Base-by-base conservation (phyloP, 495 filamentous ascomycete genomes). In the Penicillium fimorum region DNA sequence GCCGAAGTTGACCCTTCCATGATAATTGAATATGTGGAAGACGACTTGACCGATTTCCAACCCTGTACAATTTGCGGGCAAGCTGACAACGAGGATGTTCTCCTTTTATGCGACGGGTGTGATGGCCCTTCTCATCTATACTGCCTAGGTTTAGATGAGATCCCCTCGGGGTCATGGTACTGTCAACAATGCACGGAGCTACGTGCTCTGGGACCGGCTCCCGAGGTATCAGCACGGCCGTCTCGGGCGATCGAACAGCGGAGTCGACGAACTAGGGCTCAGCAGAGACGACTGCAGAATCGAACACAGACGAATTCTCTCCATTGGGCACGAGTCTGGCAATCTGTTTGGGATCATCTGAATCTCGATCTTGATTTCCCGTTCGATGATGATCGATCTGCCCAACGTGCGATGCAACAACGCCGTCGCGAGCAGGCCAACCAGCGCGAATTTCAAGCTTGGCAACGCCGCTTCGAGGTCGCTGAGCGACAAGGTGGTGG, bases 361-460 rank as follows among this genome's bases (percentile, higher is more conserved):
- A 85, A 89, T 56, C 58, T 97, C 38, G 92, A 97, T 63, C 80
- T 96, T 20, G 92, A 97, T 67, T 94, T 92, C 65, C 89, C 90
- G 12, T 93, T 92, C 63, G 89, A 91, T 57, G 88, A 93, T 60
- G 87, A 91, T 24, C 69, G 69, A 61, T 73, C 62, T 71, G 76
- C 58, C 59, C 64, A 75, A 50, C 75, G 82, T 38, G 66, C 80
- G 60, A 44, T 66, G 37, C 77, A 78, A 30, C 81, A 85, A 61
- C 82, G 82, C 59, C 76, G 82, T 59, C 77, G 81, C 4, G 81
- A 86, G 50, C 72, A 82, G 51, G 74, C 76, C 7, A 84, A 92
- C 53, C 79, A 81, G 42, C 79, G 83, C 45, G 88, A 92, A 50
- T 85, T 88, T 60, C 78, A 80, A 59, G 75, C 78, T 52, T 95